Percentiles rank a stretch among this genome's conserved stretches.
Evolutionary conservation across 2,329 filamentous ascomycete genomes (phyloP).

Genomic region (Rosellinia necatrix): DNA sequence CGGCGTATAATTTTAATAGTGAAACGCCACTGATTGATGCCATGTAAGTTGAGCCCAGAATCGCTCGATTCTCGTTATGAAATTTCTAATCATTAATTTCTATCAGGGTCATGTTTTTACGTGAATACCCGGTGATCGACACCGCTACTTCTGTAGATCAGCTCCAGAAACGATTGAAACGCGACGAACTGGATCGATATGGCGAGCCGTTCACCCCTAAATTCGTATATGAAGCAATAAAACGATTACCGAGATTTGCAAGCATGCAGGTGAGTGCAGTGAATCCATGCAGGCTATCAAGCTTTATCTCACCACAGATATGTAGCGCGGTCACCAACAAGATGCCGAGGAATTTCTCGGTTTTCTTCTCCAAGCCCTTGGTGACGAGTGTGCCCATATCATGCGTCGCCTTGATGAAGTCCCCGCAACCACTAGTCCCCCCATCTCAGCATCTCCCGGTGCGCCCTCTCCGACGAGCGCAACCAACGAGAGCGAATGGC

Average conservation of each 20-base stretch:
- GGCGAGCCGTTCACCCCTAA: conserved; percentile 92
- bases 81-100: conserved; percentile 1
- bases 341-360: conserved; percentile 97
- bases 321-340: conserved; percentile 88
- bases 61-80: no score
- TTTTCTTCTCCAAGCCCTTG: conserved; percentile 87
- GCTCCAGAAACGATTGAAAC: conserved; percentile 74
- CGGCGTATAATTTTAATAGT: conserved; percentile 90
- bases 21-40: conserved; percentile 92
- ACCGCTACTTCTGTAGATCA: conserved; percentile 76
- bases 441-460: conserved; percentile 40
- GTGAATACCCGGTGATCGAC: conserved; percentile 85
- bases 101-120: conserved; percentile 88
- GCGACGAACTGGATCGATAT: conserved; percentile 83
- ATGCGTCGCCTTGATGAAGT: conserved; percentile 59
- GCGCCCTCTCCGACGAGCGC: conserved; percentile 51
- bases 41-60: conserved; percentile 66
- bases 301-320: conserved; percentile 11
- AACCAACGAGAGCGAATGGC: conserved; percentile 70
- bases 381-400: conserved; percentile 86
- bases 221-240: conserved; percentile 93
- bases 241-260: conserved; percentile 82
- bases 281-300: background rate
- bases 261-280: conserved; percentile 78
- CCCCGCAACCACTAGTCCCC: conserved; percentile 35